Evolutionary conservation across 345 rosid species (phyloP), one percentile per base, ranked within the genome.

Genomic region (Trapa incisa): DNA sequence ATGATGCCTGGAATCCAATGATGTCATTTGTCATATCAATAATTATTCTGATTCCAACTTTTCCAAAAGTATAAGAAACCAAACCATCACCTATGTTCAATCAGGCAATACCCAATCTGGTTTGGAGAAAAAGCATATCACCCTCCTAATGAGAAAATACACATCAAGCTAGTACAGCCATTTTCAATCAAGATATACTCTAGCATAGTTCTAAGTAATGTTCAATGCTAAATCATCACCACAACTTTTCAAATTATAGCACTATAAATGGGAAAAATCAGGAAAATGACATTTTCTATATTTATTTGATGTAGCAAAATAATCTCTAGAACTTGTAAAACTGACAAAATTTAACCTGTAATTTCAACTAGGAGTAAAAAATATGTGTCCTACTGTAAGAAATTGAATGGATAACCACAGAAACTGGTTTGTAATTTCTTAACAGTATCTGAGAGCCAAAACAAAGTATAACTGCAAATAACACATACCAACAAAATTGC

Each of bases 401-500:
- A 33, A 54, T 1, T 5, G 35, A 22, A 50, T 3, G 12, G 3
- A 3, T 1, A 2, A 14, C 0, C n/a, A 14, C 14, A 13, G 5
- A 3, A 41, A 41, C 4, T 47, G 2, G 9, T 7, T 12, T 47
- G 13, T 47, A 13, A 50, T 14, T 50, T 11, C 12, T 50, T 6
- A 50, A 16, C 1, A 38, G 37, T 1, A 56, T 39, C 58, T 17
- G 3, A 39, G 9, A 33, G 39, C 39, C 5, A 37, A 39, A 37
- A 16, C 53, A 54, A 63, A 22, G 36, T 29, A 38, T 12, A 13
- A 37, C 16, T 35, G 32, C 38, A 16, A 0, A 1, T 8, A 57
- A 57, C 16, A 72, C 83, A 61, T 79, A 95, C 99, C 97, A 91
- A 86, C 65, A 95, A 76, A 45, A 95, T 87, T 61, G 86, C 99